phyloP scores from a whole-genome alignment of 2,329 filamentous ascomycete species.

The Exserohilum rostratum region DNA sequence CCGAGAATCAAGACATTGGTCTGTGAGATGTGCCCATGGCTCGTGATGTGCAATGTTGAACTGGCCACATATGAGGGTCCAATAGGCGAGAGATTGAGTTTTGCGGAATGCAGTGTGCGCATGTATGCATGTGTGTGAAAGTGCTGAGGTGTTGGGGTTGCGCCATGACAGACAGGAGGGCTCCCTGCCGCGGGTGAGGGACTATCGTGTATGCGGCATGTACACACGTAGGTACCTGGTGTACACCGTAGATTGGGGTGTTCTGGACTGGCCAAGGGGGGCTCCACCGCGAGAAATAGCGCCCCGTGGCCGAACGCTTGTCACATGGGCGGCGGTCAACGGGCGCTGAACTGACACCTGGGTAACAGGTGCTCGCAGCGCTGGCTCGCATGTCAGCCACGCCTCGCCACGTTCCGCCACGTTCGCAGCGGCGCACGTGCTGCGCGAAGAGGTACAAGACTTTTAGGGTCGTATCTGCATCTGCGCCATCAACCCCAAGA shows the following conservation, averaged over 20 bases:
- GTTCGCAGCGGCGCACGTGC: background rate
- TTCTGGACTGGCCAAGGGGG: background rate
- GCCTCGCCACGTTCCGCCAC: slow-evolving; percentile 4
- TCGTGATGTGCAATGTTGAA: background rate
- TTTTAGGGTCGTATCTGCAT: too few species aligned
- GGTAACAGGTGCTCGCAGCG: too few species aligned
- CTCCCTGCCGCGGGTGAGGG: too few species aligned
- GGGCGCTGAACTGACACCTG: background rate
- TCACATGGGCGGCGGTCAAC: background rate
- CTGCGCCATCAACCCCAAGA: too few species aligned
- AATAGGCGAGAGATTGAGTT: background rate
- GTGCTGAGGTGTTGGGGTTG: background rate
- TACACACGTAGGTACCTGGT: too few species aligned
- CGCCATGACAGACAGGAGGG: too few species aligned
- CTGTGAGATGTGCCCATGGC: background rate
- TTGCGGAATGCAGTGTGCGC: background rate
- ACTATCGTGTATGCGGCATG: too few species aligned
- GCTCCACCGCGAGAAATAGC: background rate
- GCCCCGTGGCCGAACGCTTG: background rate
- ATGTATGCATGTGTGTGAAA: background rate
- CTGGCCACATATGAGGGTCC: background rate
- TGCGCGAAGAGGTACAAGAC: background rate
- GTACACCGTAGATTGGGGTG: too few species aligned
- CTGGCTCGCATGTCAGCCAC: background rate
- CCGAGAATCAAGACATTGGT: background rate